Conservation (phyloP, 2,329 filamentous ascomycete species). For the Aspergillus glaucus region DNA sequence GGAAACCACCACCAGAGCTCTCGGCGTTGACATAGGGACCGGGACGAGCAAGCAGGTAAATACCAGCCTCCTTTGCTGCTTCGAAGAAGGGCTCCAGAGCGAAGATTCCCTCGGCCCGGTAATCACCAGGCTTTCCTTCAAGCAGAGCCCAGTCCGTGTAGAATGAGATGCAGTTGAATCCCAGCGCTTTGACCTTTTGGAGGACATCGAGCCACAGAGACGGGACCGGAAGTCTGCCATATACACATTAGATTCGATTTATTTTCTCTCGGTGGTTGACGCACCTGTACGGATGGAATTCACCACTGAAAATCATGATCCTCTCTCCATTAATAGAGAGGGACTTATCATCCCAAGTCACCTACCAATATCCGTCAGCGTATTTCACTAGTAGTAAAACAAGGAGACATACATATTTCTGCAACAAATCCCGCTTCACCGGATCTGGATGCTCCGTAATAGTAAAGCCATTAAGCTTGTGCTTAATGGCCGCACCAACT, state of each 20-base stretch:
- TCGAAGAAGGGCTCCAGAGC: constrained; percentile 69
- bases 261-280: not conserved
- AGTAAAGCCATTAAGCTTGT: constrained; percentile 45
- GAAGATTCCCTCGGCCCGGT: constrained; percentile 65
- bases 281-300: constrained; percentile 63
- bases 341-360: constrained; percentile 68
- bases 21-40: constrained; percentile 78
- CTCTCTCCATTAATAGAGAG: constrained; percentile 64
- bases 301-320: constrained; percentile 65
- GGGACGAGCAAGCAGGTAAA: constrained; percentile 68
- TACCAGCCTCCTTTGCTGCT: constrained; percentile 63
- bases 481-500: constrained; percentile 44
- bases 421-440: constrained; percentile 44
- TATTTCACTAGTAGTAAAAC: not conserved
- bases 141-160: constrained; percentile 73
- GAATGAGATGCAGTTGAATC: constrained; percentile 74
- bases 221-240: constrained; percentile 51
- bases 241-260: not conserved
- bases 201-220: constrained; percentile 65
- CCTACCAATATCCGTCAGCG: constrained; percentile 22
- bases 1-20: constrained; percentile 68
- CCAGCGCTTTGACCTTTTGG: constrained; percentile 74
- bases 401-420: constrained; percentile 47
- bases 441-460: constrained; percentile 32
- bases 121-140: constrained; percentile 66